Evolutionary conservation across 495 filamentous ascomycete species (phyloP).

Genomic region (Aspergillus biplanus): DNA sequence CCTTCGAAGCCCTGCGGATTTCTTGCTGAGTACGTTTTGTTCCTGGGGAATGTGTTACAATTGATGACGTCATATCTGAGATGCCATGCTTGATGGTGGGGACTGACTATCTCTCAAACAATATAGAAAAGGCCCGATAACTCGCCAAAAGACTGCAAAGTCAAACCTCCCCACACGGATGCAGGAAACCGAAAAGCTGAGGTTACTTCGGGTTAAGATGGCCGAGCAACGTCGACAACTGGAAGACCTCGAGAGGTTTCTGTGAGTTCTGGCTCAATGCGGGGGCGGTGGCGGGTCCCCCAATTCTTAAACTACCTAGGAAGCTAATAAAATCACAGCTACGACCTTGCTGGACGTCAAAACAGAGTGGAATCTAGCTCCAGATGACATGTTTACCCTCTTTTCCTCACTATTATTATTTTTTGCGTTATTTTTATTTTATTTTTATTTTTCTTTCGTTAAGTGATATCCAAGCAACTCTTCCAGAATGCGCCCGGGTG

Average conservation of each 20-base stretch:
- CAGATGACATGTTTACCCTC: too few species aligned
- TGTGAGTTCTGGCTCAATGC: constrained; percentile 55
- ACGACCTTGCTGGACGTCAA: background rate
- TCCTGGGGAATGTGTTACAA: background rate
- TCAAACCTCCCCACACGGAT: background rate
- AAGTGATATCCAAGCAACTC: too few species aligned
- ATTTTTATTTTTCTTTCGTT: too few species aligned
- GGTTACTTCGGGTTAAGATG: background rate
- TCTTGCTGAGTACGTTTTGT: constrained; percentile 41
- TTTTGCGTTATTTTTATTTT: too few species aligned
- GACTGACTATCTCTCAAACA: background rate
- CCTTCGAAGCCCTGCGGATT: constrained; percentile 48
- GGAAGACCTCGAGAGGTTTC: constrained; percentile 75
- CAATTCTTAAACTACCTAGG: too few species aligned
- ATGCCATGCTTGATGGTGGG: background rate
- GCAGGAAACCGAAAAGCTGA: constrained; percentile 3
- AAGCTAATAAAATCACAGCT: constrained; percentile 1
- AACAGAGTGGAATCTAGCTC: too few species aligned
- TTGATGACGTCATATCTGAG: constrained; percentile 30
- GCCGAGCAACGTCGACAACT: constrained; percentile 60
- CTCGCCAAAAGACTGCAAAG: background rate
- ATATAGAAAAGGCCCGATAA: background rate
- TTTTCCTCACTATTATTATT: too few species aligned
- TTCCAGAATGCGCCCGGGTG: too few species aligned
- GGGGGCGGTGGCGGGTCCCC: background rate